A percentile compares a stretch with the other conserved stretches of the same genome.
These are phyloP conservation scores for Ogataea polymorpha DNA, from an alignment of 805 yeast species.

Conservation along the genomic window DNA sequence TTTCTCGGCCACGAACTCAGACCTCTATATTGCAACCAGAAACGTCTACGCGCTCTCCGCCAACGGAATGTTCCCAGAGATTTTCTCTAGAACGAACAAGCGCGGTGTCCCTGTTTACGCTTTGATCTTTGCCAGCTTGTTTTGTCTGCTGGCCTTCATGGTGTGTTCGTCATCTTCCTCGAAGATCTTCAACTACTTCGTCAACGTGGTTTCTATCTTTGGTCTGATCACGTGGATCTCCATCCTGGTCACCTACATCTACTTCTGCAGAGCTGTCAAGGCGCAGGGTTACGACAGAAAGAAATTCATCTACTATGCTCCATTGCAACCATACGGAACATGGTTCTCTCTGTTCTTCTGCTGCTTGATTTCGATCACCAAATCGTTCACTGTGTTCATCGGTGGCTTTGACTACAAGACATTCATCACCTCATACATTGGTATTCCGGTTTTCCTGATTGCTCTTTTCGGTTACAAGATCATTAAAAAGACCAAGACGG, in stretches of 20 bases:
- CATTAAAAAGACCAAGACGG: constrained; percentile 44
- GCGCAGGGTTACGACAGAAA: constrained; percentile 63
- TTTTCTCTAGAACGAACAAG: constrained; percentile 62
- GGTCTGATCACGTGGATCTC: constrained; percentile 76
- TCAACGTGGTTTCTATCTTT: constrained; percentile 72
- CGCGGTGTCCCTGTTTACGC: constrained; percentile 71
- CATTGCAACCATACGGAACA: constrained; percentile 67
- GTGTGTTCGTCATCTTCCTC: constrained; percentile 55
- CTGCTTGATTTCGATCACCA: constrained; percentile 54
- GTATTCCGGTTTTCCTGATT: constrained; percentile 61
- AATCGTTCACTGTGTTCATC: constrained; percentile 71
- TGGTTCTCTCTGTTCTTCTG: constrained; percentile 56
- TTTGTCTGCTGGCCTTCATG: constrained; percentile 71
- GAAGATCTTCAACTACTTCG: constrained; percentile 63
- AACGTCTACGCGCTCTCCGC: constrained; percentile 68
- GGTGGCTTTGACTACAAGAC: constrained; percentile 53
- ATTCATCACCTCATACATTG: constrained; percentile 77
- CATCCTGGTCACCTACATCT: constrained; percentile 63
- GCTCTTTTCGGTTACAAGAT: constrained; percentile 61
- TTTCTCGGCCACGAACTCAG: constrained; percentile 79
- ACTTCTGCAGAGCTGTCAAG: constrained; percentile 60
- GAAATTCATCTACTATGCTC: constrained; percentile 59
- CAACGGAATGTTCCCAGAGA: constrained; percentile 69
- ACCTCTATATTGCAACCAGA: constrained; percentile 74
- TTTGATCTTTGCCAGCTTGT: constrained; percentile 45